These are phyloP conservation scores for Pachyrhizus erosus DNA, from an alignment of 306 rosid species.

Conservation along the genomic window DNA sequence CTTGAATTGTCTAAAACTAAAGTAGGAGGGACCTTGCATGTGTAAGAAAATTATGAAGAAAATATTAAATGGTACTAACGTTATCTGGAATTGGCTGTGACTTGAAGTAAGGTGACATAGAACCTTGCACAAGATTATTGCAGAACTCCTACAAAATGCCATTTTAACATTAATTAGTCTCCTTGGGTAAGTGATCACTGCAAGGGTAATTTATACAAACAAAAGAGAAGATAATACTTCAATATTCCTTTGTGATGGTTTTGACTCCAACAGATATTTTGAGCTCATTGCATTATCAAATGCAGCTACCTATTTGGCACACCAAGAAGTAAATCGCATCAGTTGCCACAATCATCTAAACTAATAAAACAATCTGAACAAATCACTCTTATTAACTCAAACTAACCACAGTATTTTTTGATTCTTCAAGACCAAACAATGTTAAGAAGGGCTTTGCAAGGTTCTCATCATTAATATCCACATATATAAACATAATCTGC, in stretches of 20 bases:
- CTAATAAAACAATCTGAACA: constrained; percentile 12
- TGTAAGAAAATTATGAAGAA: background rate
- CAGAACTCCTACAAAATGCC: constrained; percentile 74
- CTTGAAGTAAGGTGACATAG: constrained; percentile 73
- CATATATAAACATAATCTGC: constrained; percentile 77
- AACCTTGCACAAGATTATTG: constrained; percentile 67
- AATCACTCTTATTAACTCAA: constrained; percentile 23
- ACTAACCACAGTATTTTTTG: constrained; percentile 78
- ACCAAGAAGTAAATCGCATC: constrained; percentile 39
- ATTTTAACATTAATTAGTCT: constrained; percentile 39
- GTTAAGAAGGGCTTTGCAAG: constrained; percentile 93
- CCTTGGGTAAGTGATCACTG: constrained; percentile 4
- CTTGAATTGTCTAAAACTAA: constrained; percentile 16
- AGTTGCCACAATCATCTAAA: constrained; percentile 6
- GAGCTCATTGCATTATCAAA: constrained; percentile 75
- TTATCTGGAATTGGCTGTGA: constrained; percentile 89
- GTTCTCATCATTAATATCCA: constrained; percentile 79
- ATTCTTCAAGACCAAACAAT: constrained; percentile 88
- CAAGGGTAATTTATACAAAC: constrained; percentile 26
- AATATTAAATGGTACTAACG: constrained; percentile 54
- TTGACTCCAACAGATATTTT: constrained; percentile 78
- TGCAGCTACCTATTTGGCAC: constrained; percentile 71
- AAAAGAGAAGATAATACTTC: constrained; percentile 56
- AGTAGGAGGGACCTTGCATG: constrained; percentile 4
- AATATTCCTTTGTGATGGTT: constrained; percentile 71